phyloP scores from a whole-genome alignment of 495 filamentous ascomycete species.

The Clohesyomyces aquaticus region DNA sequence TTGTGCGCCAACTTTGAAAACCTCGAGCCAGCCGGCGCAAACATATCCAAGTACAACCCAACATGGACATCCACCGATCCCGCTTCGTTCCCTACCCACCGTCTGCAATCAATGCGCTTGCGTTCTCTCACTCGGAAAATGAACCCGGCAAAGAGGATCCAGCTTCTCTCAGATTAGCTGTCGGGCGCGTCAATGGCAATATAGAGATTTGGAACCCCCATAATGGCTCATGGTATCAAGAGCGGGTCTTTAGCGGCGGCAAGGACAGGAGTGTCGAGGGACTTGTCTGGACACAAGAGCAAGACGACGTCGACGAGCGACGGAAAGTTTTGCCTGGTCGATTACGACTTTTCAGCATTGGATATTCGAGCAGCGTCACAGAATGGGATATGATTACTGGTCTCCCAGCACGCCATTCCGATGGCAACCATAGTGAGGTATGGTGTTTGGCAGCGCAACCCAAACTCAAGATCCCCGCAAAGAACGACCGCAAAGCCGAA shows the following conservation, averaged over 20 bases:
- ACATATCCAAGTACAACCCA: neutral
- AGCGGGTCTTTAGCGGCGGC: slow-evolving; percentile 81
- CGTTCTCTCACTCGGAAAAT: slow-evolving; percentile 82
- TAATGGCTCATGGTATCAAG: slow-evolving; percentile 84
- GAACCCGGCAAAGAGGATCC: slow-evolving; percentile 53
- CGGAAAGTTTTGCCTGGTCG: slow-evolving; percentile 67
- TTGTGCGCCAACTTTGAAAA: neutral
- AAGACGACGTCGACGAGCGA: slow-evolving; percentile 65
- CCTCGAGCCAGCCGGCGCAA: neutral
- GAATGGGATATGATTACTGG: slow-evolving; percentile 91
- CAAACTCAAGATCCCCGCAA: slow-evolving; percentile 47
- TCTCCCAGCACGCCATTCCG: slow-evolving; percentile 74
- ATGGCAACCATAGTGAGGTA: slow-evolving; percentile 92
- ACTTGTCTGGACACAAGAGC: slow-evolving; percentile 88
- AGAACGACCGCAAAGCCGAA: slow-evolving; percentile 43
- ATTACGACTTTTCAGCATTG: slow-evolving; percentile 92
- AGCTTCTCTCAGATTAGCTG: slow-evolving; percentile 72
- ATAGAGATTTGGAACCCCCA: slow-evolving; percentile 98
- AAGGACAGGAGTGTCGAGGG: slow-evolving; percentile 87
- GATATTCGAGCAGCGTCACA: slow-evolving; percentile 86
- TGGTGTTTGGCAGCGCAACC: slow-evolving; percentile 97
- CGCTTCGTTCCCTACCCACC: slow-evolving; percentile 95
- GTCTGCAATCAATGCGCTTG: slow-evolving; percentile 89
- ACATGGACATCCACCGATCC: slow-evolving; percentile 95
- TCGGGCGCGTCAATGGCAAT: slow-evolving; percentile 92